phyloP scores from a whole-genome alignment of 2,329 filamentous ascomycete species.

The Colletotrichum eremochloae region DNA sequence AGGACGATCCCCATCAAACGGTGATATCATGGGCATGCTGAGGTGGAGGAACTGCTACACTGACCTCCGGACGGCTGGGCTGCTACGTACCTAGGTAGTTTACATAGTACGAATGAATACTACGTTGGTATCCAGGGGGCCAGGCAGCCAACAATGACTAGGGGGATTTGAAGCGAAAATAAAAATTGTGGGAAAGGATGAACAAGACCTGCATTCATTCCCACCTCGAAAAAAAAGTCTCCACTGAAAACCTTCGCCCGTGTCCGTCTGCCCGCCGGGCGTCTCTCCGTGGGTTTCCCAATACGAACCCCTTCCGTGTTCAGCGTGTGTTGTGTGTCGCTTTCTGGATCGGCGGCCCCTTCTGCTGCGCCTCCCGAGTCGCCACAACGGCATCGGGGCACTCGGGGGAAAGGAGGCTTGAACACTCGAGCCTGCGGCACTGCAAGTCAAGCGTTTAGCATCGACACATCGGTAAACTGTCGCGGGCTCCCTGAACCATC shows the following conservation, averaged over 20 bases:
- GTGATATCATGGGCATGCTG: slow-evolving; percentile 23
- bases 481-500: neutral
- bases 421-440: slow-evolving; percentile 9
- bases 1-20: slow-evolving; percentile 17
- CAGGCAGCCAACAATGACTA: neutral
- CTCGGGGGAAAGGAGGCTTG: slow-evolving; percentile 16
- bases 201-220: neutral
- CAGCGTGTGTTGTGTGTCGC: neutral
- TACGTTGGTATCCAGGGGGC: neutral
- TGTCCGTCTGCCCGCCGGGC: neutral
- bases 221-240: neutral
- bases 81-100: no score
- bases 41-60: neutral
- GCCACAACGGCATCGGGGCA: slow-evolving; percentile 20
- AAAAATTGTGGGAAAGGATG: neutral
- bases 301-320: slow-evolving; percentile 4
- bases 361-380: slow-evolving; percentile 18
- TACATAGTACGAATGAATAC: no score
- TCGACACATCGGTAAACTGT: neutral
- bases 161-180: neutral
- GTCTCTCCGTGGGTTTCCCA: slow-evolving; percentile 13
- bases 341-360: neutral
- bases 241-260: neutral
- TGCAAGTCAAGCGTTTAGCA: neutral
- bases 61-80: neutral